Conservation (phyloP, 148 eudicot species). For the Diospyros kaki region DNA sequence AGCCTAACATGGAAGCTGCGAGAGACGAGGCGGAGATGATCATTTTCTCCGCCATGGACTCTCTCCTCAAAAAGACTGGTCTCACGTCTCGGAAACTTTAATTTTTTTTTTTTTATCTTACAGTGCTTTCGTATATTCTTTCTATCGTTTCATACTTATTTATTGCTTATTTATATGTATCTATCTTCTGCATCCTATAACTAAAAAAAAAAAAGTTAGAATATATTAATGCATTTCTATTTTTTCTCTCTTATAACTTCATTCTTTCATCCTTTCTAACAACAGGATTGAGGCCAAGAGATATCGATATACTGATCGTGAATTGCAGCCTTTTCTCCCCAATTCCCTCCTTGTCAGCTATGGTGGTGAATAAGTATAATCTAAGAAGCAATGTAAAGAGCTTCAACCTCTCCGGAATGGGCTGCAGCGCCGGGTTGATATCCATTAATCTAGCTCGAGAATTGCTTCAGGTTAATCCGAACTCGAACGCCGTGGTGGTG, state of each 20-base stretch:
- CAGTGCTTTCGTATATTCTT: no score
- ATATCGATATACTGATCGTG: conserved; percentile 21
- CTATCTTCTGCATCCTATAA: no score
- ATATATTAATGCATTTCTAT: no score
- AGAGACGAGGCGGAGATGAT: conserved; percentile 27
- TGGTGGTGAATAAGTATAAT: conserved; percentile 28
- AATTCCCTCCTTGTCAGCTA: conserved; percentile 18
- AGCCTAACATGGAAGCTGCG: conserved; percentile 16
- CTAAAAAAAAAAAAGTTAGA: no score
- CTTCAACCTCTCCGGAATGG: conserved; percentile 23
- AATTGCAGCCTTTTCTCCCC: conserved; percentile 22
- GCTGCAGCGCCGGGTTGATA: conserved; percentile 23
- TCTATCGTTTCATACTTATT: no score
- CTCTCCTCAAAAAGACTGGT: conserved; percentile 14
- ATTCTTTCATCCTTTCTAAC: no score
- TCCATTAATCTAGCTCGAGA: conserved; percentile 20
- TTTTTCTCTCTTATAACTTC: no score
- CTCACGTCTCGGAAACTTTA: neutral
- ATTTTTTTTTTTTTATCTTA: no score
- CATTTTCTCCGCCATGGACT: conserved; percentile 23
- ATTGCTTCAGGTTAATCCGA: conserved; percentile 20
- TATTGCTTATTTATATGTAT: no score
- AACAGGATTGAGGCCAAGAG: conserved; percentile 8
- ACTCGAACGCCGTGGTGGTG: conserved; percentile 19
- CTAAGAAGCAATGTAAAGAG: conserved; percentile 20